A percentile compares a stretch with the other conserved stretches of the same genome.
These are phyloP conservation scores for Barnettozyma vustinii DNA, from an alignment of 805 yeast species.

Conservation along the genomic window DNA sequence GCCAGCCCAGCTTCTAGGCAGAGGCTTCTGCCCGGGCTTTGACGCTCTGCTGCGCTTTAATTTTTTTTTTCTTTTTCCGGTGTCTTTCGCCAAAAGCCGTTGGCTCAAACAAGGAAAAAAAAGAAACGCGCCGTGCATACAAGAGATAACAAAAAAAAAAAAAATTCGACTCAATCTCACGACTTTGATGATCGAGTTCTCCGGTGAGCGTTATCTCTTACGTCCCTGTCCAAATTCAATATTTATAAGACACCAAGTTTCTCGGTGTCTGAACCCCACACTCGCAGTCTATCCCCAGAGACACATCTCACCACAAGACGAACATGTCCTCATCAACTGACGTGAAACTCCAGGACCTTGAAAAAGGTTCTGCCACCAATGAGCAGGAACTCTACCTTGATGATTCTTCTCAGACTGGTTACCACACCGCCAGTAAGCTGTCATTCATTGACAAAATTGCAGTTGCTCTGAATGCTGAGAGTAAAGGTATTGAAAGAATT, in stretches of 20 bases:
- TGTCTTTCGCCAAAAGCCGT: not conserved
- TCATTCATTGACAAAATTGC: constrained; percentile 21
- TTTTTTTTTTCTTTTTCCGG: not conserved
- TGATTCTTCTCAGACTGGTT: constrained; percentile 17
- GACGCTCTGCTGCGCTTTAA: not conserved
- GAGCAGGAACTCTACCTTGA: constrained; percentile 18
- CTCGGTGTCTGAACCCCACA: not conserved
- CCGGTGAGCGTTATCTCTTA: not conserved
- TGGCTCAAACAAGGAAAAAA: not conserved
- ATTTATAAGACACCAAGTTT: not conserved
- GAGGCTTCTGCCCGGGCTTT: not conserved
- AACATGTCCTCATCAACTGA: constrained; percentile 9
- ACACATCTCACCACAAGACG: not conserved
- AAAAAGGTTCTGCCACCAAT: constrained; percentile 13
- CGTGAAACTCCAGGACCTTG: constrained; percentile 19
- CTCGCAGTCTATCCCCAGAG: not conserved
- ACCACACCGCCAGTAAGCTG: constrained; percentile 13
- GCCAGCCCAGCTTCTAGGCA: not conserved
- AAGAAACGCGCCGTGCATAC: not conserved
- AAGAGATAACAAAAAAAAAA: not conserved
- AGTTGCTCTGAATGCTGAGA: constrained; percentile 39
- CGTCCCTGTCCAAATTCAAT: not conserved
- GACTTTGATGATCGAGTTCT: not conserved
- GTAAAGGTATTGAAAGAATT: constrained; percentile 76
- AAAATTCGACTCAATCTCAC: not conserved